These are phyloP conservation scores for Taphrina deformans DNA, from an alignment of 1,139 yeast genomes.

Conservation along the genomic window DNA sequence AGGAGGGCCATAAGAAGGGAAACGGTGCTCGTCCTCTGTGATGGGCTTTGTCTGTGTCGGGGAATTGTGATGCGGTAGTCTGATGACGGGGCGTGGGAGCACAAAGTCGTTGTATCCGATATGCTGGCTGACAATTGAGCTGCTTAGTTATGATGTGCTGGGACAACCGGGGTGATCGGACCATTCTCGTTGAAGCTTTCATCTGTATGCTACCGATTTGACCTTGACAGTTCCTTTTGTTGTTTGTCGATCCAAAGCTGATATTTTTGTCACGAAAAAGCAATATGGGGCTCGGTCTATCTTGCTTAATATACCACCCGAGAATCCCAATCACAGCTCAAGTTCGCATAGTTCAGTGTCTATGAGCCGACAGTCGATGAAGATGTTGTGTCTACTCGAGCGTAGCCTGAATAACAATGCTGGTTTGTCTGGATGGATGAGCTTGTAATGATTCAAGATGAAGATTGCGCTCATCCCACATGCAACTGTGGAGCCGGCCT, in stretches of 20 bases:
- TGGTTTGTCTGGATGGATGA: no score
- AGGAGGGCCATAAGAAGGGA: conserved; percentile 30
- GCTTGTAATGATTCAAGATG: neutral
- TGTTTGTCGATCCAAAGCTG: no score
- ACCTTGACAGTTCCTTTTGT: no score
- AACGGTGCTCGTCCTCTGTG: conserved; percentile 9
- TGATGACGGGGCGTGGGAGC: neutral
- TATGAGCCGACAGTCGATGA: no score
- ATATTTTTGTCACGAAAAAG: no score
- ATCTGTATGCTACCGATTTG: neutral
- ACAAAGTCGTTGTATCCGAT: neutral
- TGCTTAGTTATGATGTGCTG: neutral
- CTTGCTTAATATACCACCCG: no score
- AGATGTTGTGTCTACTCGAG: no score
- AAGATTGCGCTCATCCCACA: neutral
- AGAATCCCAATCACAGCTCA: no score
- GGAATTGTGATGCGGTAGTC: neutral
- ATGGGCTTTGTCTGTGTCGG: neutral
- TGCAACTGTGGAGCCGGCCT: neutral
- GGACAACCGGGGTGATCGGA: neutral
- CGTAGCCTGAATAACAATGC: no score
- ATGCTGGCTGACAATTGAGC: neutral
- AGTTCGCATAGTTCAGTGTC: no score
- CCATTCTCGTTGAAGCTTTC: neutral
- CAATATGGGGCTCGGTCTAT: no score